Evolutionary conservation across 108 stramenopile genomes (phyloP).

Genomic region (Cylindrotheca fusiformis): DNA sequence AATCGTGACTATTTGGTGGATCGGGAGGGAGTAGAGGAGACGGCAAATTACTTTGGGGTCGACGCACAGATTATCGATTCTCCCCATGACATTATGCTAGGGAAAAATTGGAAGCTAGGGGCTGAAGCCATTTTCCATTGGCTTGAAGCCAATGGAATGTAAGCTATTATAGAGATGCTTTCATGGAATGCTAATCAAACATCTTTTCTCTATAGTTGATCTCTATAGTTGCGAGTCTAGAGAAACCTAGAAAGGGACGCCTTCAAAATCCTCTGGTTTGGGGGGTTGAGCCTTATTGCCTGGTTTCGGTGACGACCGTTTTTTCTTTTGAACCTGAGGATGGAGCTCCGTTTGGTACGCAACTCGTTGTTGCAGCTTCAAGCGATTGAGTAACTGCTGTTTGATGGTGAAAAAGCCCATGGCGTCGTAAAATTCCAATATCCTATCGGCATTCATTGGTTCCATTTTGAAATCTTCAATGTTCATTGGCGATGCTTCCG

Average conservation of each 20-base stretch:
- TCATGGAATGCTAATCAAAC: neutral
- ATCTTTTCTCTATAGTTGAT: no score
- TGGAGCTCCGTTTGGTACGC: neutral
- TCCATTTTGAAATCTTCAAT: conserved; percentile 42
- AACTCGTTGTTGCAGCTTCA: conserved; percentile 7
- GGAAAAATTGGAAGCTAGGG: conserved; percentile 45
- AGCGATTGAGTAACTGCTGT: conserved; percentile 29
- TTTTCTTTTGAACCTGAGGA: neutral
- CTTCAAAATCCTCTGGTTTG: conserved; percentile 51
- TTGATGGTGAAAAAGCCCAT: conserved; percentile 61
- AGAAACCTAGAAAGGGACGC: conserved; percentile 51
- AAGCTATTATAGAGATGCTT: no score
- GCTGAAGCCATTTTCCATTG: conserved; percentile 42
- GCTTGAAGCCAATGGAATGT: conserved; percentile 12
- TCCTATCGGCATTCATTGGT: conserved; percentile 38
- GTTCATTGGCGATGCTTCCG: conserved; percentile 1
- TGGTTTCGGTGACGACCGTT: neutral
- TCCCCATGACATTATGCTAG: conserved; percentile 79
- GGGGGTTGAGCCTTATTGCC: conserved; percentile 27
- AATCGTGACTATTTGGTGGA: conserved; percentile 66
- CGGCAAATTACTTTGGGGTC: conserved; percentile 50
- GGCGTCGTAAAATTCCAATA: conserved; percentile 57
- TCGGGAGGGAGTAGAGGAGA: conserved; percentile 51
- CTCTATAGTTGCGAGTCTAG: neutral
- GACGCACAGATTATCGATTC: conserved; percentile 48